A percentile compares a stretch with the other conserved stretches of the same genome.
Conservation (phyloP, 2,329 filamentous ascomycete genomes). For the Xylariales sp. region DNA sequence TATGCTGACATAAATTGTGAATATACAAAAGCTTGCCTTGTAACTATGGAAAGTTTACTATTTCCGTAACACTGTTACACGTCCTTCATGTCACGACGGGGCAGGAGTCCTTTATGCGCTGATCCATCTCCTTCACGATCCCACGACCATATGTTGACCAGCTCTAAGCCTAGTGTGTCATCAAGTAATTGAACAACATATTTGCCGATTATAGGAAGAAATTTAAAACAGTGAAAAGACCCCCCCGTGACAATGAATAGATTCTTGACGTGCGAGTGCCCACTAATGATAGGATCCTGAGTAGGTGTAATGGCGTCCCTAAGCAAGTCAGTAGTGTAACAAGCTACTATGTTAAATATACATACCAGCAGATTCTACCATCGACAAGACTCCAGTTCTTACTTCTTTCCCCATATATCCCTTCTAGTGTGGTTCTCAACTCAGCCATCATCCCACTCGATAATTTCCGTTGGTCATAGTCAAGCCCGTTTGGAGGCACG, state of each 20-base stretch:
- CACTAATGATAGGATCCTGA: constrained; percentile 59
- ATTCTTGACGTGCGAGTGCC: constrained; percentile 44
- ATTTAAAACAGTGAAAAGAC: constrained; percentile 66
- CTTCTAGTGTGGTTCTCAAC: constrained; percentile 49
- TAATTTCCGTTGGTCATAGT: constrained; percentile 62
- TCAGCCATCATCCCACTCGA: constrained; percentile 51
- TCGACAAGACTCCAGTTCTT: constrained; percentile 55
- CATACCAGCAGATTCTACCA: constrained; percentile 64
- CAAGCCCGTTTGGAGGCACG: constrained; percentile 46
- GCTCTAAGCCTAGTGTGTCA: constrained; percentile 34
- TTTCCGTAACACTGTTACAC: too few relatives aligned
- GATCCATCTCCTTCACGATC: too few relatives aligned
- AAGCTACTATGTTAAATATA: constrained; percentile 3
- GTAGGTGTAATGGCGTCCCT: constrained; percentile 64
- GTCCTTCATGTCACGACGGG: too few relatives aligned
- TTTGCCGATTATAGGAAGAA: constrained; percentile 60
- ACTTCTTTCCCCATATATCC: constrained; percentile 56
- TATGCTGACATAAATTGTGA: too few relatives aligned
- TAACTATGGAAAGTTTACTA: too few relatives aligned
- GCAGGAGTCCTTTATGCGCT: too few relatives aligned
- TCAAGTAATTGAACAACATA: constrained; percentile 56
- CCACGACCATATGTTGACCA: constrained; percentile 50
- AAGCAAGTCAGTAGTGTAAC: neutral
- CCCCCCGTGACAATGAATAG: constrained; percentile 61
- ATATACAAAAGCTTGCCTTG: too few relatives aligned